phyloP scores from a whole-genome alignment of 2,329 filamentous ascomycete species.

The Talaromyces verruculosus region DNA sequence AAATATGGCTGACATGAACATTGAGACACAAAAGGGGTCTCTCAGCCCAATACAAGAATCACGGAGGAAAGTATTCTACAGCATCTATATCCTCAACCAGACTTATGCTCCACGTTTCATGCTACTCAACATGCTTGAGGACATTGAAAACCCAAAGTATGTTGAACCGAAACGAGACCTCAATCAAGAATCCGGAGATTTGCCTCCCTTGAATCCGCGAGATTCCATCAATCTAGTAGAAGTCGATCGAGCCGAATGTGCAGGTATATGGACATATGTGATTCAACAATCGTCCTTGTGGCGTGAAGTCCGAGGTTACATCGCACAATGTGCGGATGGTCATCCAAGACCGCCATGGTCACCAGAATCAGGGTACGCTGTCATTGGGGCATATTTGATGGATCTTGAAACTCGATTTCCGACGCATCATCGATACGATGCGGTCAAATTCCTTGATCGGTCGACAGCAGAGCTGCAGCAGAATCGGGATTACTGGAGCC shows the following conservation, averaged over 20 bases:
- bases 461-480: constrained; percentile 25
- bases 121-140: constrained; percentile 27
- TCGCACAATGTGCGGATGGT: constrained; percentile 23
- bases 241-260: background rate
- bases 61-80: constrained; percentile 24
- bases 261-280: constrained; percentile 27
- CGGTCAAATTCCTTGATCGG: constrained; percentile 24
- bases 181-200: constrained; percentile 14
- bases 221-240: constrained; percentile 12
- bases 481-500: constrained; percentile 32
- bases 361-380: constrained; percentile 26
- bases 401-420: constrained; percentile 28
- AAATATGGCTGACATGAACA: constrained; percentile 16
- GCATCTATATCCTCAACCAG: constrained; percentile 25
- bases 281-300: constrained; percentile 25
- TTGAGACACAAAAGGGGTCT: constrained; percentile 1
- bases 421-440: constrained; percentile 26
- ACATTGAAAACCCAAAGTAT: constrained; percentile 27
- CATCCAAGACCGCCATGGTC: constrained; percentile 26
- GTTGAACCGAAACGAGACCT: constrained; percentile 23
- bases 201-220: constrained; percentile 22
- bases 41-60: constrained; percentile 6
- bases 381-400: constrained; percentile 27
- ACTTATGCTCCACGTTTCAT: constrained; percentile 23
- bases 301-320: constrained; percentile 24